Percentiles rank a stretch among this genome's conserved stretches.
Conservation (phyloP, 768 basidiomycete genomes). For the Galerina marginata region DNA sequence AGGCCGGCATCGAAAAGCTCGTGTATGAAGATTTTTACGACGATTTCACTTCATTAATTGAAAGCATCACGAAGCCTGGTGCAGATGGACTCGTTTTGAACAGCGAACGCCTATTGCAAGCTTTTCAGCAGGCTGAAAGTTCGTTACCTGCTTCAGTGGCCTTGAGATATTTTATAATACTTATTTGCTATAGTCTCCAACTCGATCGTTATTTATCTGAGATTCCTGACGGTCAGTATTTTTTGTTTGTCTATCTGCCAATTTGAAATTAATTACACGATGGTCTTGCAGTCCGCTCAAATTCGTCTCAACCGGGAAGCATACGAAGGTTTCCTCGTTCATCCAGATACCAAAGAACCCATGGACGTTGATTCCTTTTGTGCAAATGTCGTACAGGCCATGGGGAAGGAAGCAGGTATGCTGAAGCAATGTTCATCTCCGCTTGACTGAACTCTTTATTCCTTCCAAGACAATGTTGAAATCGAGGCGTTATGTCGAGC, state of each 20-base stretch:
- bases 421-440: neutral
- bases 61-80: constrained; percentile 44
- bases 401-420: constrained; percentile 79
- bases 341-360: constrained; percentile 69
- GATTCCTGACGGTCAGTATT: constrained; percentile 67
- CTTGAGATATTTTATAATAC: neutral
- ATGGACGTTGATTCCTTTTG: constrained; percentile 74
- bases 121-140: constrained; percentile 63
- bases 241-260: neutral
- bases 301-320: constrained; percentile 67
- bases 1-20: constrained; percentile 65
- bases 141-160: constrained; percentile 15
- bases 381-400: constrained; percentile 74
- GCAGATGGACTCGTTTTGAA: constrained; percentile 40
- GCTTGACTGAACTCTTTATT: neutral
- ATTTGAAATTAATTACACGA: neutral
- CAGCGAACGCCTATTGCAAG: constrained; percentile 44
- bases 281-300: constrained; percentile 60
- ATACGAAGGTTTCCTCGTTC: constrained; percentile 76
- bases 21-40: constrained; percentile 82
- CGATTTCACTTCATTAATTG: constrained; percentile 58
- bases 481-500: constrained; percentile 78
- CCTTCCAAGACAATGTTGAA: constrained; percentile 72
- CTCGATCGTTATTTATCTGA: constrained; percentile 78
- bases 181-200: constrained; percentile 55